phyloP scores from a whole-genome alignment of 768 basidiomycete species.

The Peribolospora kevripleyi region DNA sequence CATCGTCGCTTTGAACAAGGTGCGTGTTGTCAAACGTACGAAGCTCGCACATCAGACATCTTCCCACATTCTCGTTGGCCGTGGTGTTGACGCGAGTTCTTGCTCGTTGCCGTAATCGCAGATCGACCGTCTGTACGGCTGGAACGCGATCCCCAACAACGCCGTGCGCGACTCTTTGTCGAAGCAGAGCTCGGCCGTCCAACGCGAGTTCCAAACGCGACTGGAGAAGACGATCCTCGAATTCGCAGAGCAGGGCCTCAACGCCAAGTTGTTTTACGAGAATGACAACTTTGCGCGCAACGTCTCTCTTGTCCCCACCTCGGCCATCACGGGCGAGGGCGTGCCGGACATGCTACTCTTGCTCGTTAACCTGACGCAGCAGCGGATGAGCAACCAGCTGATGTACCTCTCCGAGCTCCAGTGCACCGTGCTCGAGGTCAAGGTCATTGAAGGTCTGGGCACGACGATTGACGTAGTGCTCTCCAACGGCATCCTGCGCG shows the following conservation, averaged over 20 bases:
- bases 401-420: constrained; percentile 97
- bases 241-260: constrained; percentile 93
- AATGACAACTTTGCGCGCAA: constrained; percentile 86
- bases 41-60: background rate
- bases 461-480: constrained; percentile 93
- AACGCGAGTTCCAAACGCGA: constrained; percentile 81
- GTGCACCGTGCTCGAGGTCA: constrained; percentile 95
- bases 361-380: constrained; percentile 85
- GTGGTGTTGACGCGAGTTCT: constrained; percentile 1
- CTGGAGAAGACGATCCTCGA: constrained; percentile 61
- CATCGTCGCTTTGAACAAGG: constrained; percentile 96
- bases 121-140: constrained; percentile 96
- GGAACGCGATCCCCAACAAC: constrained; percentile 72
- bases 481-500: constrained; percentile 73
- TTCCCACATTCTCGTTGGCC: background rate
- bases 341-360: constrained; percentile 99
- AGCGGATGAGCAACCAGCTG: constrained; percentile 85
- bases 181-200: constrained; percentile 50
- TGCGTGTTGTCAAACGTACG: constrained; percentile 14
- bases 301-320: constrained; percentile 91
- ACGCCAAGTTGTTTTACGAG: constrained; percentile 84
- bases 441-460: constrained; percentile 90
- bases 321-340: constrained; percentile 93
- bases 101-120: constrained; percentile 16
- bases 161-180: constrained; percentile 77